Evolutionary conservation across 23 red algal species (phyloP).

Genomic region (Cyanidioschyzon merolae): DNA sequence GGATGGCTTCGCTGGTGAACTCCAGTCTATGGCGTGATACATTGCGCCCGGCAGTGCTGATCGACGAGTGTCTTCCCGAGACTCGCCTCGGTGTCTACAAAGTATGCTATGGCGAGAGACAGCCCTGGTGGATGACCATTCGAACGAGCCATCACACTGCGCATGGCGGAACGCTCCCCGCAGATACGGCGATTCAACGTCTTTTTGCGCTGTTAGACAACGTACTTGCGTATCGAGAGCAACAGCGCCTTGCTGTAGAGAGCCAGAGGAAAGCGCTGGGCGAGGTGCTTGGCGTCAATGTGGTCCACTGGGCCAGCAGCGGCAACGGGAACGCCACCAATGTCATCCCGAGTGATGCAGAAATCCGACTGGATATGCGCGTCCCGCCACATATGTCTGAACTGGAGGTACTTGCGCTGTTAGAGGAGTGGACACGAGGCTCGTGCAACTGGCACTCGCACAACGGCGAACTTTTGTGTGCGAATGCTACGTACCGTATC

Average conservation of each 20-base stretch:
- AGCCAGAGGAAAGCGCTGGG: constrained; percentile 33
- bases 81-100: constrained; percentile 20
- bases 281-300: constrained; percentile 53
- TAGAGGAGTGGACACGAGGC: constrained; percentile 36
- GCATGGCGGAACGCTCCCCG: constrained; percentile 72
- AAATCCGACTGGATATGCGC: constrained; percentile 77
- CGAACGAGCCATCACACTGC: constrained; percentile 35
- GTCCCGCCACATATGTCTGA: constrained; percentile 47
- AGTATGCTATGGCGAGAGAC: constrained; percentile 72
- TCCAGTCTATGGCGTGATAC: constrained; percentile 14
- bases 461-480: neutral
- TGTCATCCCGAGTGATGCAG: constrained; percentile 58
- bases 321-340: constrained; percentile 48
- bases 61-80: constrained; percentile 73
- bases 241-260: constrained; percentile 9
- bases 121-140: constrained; percentile 65
- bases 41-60: constrained; percentile 41
- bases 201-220: constrained; percentile 28
- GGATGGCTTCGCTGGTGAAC: constrained; percentile 59
- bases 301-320: constrained; percentile 45
- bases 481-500: constrained; percentile 15
- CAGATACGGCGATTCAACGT: constrained; percentile 38
- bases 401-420: constrained; percentile 16
- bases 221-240: constrained; percentile 30
- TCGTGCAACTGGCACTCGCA: neutral